Conservation (phyloP, 495 filamentous ascomycete species). For the Neurospora discreta region DNA sequence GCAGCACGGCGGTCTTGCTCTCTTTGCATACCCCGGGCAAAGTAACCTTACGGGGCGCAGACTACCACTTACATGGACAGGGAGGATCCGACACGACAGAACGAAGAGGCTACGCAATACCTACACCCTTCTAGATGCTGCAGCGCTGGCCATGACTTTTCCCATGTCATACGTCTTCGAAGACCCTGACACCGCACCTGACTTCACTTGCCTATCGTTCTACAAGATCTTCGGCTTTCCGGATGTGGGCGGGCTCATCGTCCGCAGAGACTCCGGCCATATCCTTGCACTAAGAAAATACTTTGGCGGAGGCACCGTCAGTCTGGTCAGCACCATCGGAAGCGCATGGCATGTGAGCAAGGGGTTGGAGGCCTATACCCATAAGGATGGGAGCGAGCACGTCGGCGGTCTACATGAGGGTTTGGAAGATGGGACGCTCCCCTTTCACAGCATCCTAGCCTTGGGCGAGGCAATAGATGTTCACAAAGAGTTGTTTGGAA, state of each 20-base stretch:
- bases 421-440: conserved; percentile 68
- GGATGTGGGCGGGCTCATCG: conserved; percentile 59
- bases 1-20: conserved; percentile 25
- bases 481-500: conserved; percentile 50
- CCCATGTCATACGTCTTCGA: conserved; percentile 46
- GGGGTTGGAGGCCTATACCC: conserved; percentile 21
- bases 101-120: conserved; percentile 32
- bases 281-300: conserved; percentile 53
- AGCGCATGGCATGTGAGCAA: conserved; percentile 57
- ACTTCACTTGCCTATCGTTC: conserved; percentile 61
- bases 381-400: neutral
- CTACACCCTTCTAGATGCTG: conserved; percentile 62
- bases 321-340: conserved; percentile 49
- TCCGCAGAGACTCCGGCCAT: conserved; percentile 50
- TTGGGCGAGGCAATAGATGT: conserved; percentile 58
- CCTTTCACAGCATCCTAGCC: conserved; percentile 68
- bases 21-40: conserved; percentile 71
- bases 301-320: conserved; percentile 72
- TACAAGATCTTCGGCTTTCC: conserved; percentile 83
- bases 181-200: conserved; percentile 48
- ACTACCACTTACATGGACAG: conserved; percentile 50
- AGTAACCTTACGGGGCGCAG: conserved; percentile 70
- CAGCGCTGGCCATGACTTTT: conserved; percentile 57
- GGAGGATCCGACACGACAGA: conserved; percentile 29
- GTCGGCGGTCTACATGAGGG: conserved; percentile 42